Base-by-base conservation (phyloP, 805 yeast species). In the Grigorovia jiainica region DNA sequence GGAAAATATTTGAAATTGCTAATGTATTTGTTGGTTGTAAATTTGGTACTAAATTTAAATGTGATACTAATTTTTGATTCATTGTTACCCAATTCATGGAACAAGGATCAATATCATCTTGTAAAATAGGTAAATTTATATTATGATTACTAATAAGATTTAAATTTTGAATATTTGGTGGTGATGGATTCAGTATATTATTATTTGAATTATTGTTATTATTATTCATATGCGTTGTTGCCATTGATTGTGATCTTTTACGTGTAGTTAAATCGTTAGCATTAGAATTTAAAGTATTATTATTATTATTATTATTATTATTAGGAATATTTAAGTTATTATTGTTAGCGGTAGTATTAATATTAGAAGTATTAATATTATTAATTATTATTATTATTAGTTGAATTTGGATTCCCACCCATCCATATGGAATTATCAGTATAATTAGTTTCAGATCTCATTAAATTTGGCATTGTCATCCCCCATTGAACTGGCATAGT, bases 21-120 rank as follows among this genome's bases (percentile, higher is more conserved):
- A 90, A 66, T 9, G 86, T 78, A 48, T 81, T 76, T 0, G 95
- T 79, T 16, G 95, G 90, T n/a, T 82, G 78, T 50, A 86, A 58
- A 17, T 51, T 68, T 49, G 86, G 68, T 36, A 90, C 67, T 19
- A 83, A 78, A 48, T 82, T 78, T 1, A 92, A 78, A 8, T 89
- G 86, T 7, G 85, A 84, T 48, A 84, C 65, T 34, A 76, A 65
- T 5, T 82, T 71, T 17, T 31, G 39, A 53, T 80, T 84, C 35
- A 83, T 75, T 2, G 89, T 78, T 16, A 82, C 79, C 65, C 82
- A 70, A 31, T 74, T 70, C 34, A 81, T 63, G 25, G 71, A 65
- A 20, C 72, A 63, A 41, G 81, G 77, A 48, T 81, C 81, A 34
- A 77, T 64, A 47, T 79, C 78, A 54, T 83, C 89, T 31, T 37